Conservation (phyloP, 2,329 filamentous ascomycete genomes). For the Penicillium sp. region DNA sequence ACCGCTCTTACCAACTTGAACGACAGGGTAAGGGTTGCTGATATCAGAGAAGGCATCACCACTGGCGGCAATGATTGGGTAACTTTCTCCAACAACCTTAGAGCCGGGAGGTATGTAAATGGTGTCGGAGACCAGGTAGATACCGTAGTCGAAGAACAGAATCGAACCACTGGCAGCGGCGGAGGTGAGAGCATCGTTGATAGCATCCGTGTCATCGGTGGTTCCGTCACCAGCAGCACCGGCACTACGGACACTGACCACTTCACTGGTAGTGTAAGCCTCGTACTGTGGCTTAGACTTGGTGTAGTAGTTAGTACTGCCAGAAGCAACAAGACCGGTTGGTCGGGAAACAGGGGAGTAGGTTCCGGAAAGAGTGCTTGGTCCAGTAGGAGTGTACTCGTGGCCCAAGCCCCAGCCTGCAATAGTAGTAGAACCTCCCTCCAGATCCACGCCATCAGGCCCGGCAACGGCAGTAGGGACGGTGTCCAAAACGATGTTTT, state of each 20-base stretch:
- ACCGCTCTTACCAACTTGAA: constrained; percentile 63
- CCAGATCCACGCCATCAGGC: constrained; percentile 31
- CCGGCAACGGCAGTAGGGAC: constrained; percentile 44
- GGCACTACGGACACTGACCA: constrained; percentile 42
- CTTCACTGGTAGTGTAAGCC: constrained; percentile 30
- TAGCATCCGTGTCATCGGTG: constrained; percentile 82
- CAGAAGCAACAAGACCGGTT: constrained; percentile 40
- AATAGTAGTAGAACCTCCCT: constrained; percentile 32
- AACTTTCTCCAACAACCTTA: constrained; percentile 54
- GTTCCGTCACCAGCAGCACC: constrained; percentile 54
- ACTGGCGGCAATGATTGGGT: constrained; percentile 53
- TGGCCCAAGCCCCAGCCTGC: constrained; percentile 43
- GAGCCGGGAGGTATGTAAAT: constrained; percentile 47
- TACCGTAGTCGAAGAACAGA: constrained; percentile 55
- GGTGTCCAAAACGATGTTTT: constrained; percentile 53
- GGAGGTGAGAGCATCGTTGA: constrained; percentile 68
- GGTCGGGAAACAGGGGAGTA: constrained; percentile 44
- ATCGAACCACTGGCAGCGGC: constrained; percentile 49
- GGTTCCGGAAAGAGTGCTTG: constrained; percentile 41
- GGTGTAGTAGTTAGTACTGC: constrained; percentile 39
- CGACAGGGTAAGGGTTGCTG: constrained; percentile 58
- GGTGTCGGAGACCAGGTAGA: constrained; percentile 48
- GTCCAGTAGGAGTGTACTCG: constrained; percentile 42
- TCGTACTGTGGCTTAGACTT: constrained; percentile 55
- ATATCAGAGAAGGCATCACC: constrained; percentile 56